phyloP scores from a whole-genome alignment of 108 stramenopile species.

The Skeletonema menzelii region DNA sequence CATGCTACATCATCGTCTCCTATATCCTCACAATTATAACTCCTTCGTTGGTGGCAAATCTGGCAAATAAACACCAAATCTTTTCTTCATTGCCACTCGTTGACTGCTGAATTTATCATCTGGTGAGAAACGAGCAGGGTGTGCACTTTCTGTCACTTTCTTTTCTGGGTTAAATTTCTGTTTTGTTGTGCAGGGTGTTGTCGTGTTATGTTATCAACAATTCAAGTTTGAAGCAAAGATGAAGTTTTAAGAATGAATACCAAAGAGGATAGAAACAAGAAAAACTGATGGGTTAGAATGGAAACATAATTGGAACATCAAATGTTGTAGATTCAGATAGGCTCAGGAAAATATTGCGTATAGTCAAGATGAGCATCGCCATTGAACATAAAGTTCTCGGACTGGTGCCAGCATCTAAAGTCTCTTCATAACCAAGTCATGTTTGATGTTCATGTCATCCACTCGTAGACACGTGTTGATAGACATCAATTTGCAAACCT shows the following conservation, averaged over 20 bases:
- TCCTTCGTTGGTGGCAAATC: constrained; percentile 73
- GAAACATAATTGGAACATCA: neutral
- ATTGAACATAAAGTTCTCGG: constrained; percentile 16
- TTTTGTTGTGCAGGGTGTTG: constrained; percentile 10
- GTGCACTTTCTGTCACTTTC: constrained; percentile 90
- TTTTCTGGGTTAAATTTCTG: constrained; percentile 89
- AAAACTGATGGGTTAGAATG: neutral
- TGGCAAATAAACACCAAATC: constrained; percentile 96
- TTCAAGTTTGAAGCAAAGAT: neutral
- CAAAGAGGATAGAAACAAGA: neutral
- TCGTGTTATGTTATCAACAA: neutral
- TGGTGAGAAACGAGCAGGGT: constrained; percentile 98
- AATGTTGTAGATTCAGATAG: neutral
- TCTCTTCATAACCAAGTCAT: constrained; percentile 36
- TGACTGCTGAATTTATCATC: constrained; percentile 99
- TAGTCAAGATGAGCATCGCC: neutral
- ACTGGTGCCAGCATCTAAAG: constrained; percentile 46
- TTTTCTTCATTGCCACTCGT: constrained; percentile 95
- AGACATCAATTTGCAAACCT: neutral
- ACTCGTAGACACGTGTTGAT: neutral
- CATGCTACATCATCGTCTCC: neutral
- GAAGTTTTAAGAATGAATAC: neutral
- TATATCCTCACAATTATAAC: constrained; percentile 40
- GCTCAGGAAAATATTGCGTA: neutral
- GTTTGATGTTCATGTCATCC: neutral